These are phyloP conservation scores for Heterococcus sp. DNA, from an alignment of 108 stramenopile genomes.

Conservation along the genomic window DNA sequence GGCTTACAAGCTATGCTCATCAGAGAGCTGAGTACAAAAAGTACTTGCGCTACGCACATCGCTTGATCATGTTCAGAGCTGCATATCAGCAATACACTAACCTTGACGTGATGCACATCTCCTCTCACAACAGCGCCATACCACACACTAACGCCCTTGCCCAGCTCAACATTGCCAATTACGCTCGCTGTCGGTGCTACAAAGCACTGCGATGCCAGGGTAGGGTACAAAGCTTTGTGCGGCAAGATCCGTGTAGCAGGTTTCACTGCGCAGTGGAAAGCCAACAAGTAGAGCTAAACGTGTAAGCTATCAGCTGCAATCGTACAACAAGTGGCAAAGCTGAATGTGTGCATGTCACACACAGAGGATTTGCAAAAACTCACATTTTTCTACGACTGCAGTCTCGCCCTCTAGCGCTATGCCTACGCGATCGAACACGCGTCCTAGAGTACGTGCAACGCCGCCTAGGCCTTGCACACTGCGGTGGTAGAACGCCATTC, in stretches of 20 bases:
- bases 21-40: too few species aligned
- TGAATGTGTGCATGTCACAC: neutral
- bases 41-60: too few species aligned
- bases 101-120: constrained; percentile 50
- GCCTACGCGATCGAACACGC: neutral
- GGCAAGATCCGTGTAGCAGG: constrained; percentile 31
- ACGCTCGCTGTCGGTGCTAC: constrained; percentile 93
- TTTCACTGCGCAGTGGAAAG: constrained; percentile 11
- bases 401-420: neutral
- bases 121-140: constrained; percentile 93
- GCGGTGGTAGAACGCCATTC: too few species aligned
- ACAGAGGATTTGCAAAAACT: neutral
- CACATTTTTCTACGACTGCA: neutral
- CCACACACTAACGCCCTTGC: constrained; percentile 90
- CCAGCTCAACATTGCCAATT: constrained; percentile 85
- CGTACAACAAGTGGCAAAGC: neutral
- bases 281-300: neutral
- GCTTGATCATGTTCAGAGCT: too few species aligned
- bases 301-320: neutral
- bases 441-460: neutral
- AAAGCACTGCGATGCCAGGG: constrained; percentile 61
- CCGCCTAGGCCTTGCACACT: too few species aligned
- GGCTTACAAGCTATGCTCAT: too few species aligned
- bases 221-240: constrained; percentile 34
- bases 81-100: neutral